Percentiles rank a stretch among this genome's conserved stretches.
phyloP scores from a whole-genome alignment of 2,329 filamentous ascomycete species.

The Colletotrichum cordylinicola region DNA sequence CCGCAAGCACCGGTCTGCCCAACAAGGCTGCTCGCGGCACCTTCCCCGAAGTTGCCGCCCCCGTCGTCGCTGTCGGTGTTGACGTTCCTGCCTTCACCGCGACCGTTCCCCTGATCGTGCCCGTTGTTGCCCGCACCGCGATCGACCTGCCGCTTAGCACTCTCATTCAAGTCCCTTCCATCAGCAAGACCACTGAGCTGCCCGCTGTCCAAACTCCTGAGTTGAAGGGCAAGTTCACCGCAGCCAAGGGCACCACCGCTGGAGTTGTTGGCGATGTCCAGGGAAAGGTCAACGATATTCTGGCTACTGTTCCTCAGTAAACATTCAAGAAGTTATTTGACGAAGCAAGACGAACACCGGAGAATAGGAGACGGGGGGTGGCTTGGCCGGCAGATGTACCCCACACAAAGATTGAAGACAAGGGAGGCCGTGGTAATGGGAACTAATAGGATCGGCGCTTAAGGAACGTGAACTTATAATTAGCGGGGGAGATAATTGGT shows the following conservation, averaged over 20 bases:
- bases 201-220: neutral
- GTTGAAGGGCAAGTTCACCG: neutral
- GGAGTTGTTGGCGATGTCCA: neutral
- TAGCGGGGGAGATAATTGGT: neutral
- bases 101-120: neutral
- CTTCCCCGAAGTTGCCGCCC: neutral
- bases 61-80: neutral
- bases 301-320: neutral
- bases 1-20: neutral
- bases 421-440: neutral
- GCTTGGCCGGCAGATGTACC: neutral
- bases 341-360: neutral
- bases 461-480: neutral
- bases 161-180: neutral
- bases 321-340: neutral
- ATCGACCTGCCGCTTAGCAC: neutral
- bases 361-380: neutral
- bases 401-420: neutral
- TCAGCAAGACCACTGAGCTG: neutral
- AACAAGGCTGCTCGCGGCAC: neutral
- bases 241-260: neutral
- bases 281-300: neutral
- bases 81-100: neutral
- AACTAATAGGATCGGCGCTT: neutral
- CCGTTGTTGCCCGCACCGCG: neutral